These are phyloP conservation scores for Penicillium vulpinum DNA, from an alignment of 2,329 filamentous ascomycete genomes.

Conservation along the genomic window DNA sequence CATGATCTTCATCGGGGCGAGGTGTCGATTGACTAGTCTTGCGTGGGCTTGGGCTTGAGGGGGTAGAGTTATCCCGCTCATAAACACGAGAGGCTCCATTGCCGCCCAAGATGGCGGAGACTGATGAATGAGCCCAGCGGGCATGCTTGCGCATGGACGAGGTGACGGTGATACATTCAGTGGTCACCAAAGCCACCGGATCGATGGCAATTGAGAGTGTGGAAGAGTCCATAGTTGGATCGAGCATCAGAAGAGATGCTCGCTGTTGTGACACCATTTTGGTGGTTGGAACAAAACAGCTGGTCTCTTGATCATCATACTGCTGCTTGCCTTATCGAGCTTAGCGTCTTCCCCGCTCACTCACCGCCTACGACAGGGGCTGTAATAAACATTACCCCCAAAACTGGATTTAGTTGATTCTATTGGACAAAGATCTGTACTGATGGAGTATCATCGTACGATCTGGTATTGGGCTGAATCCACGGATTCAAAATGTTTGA, in stretches of 20 bases:
- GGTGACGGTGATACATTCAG: conserved; percentile 98
- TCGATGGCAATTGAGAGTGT: conserved; percentile 77
- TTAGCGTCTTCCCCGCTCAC: conserved; percentile 26
- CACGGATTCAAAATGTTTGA: conserved; percentile 7
- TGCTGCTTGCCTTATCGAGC: conserved; percentile 27
- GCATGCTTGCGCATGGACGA: conserved; percentile 98
- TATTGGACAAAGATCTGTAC: neutral
- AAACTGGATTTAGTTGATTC: neutral
- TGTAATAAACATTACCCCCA: neutral
- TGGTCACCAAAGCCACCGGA: conserved; percentile 88
- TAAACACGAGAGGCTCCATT: conserved; percentile 50
- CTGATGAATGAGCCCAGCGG: conserved; percentile 92
- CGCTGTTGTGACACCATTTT: conserved; percentile 24
- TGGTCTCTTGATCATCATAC: conserved; percentile 26
- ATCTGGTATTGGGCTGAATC: conserved; percentile 7
- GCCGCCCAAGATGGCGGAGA: conserved; percentile 90
- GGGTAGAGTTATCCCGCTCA: conserved; percentile 45
- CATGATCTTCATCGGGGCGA: conserved; percentile 43
- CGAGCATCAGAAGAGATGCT: conserved; percentile 24
- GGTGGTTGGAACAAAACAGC: conserved; percentile 25
- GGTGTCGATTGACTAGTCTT: conserved; percentile 24
- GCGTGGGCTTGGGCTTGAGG: conserved; percentile 37
- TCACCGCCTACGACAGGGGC: conserved; percentile 29
- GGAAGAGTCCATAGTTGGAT: conserved; percentile 34
- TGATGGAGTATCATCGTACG: neutral